phyloP scores from a whole-genome alignment of 441 rosid genomes.

The Adansonia gregorii region DNA sequence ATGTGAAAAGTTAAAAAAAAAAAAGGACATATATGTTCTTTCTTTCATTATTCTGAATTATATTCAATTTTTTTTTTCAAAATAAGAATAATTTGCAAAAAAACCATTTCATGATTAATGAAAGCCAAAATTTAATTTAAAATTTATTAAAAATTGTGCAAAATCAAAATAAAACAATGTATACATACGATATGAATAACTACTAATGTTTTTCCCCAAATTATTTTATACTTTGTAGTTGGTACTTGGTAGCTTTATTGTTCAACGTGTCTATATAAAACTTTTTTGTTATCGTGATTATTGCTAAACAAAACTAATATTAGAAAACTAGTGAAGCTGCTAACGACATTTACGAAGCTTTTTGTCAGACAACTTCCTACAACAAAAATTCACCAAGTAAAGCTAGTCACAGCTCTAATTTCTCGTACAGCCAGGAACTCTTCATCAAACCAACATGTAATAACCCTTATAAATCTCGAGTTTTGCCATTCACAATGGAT shows the following conservation, averaged over 20 bases:
- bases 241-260: background rate
- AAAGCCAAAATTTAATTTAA: too few relatives aligned
- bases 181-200: too few relatives aligned
- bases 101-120: too few relatives aligned
- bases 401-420: background rate
- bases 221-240: too few relatives aligned
- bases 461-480: background rate
- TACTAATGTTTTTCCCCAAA: too few relatives aligned
- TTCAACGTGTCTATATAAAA: background rate
- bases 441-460: background rate
- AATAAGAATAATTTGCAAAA: too few relatives aligned
- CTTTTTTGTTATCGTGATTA: background rate
- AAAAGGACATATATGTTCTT: too few relatives aligned
- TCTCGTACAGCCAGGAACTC: slow-evolving; percentile 1
- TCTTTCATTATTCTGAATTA: too few relatives aligned
- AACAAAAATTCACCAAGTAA: background rate
- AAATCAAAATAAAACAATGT: too few relatives aligned
- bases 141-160: too few relatives aligned
- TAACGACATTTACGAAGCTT: background rate
- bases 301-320: background rate
- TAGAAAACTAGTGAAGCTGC: background rate
- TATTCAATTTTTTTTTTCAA: too few relatives aligned
- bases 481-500: background rate
- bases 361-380: background rate
- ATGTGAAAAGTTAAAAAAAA: too few relatives aligned